Evolutionary conservation across 768 basidiomycete genomes (phyloP).

Genomic region (Amanita subjunquillea): DNA sequence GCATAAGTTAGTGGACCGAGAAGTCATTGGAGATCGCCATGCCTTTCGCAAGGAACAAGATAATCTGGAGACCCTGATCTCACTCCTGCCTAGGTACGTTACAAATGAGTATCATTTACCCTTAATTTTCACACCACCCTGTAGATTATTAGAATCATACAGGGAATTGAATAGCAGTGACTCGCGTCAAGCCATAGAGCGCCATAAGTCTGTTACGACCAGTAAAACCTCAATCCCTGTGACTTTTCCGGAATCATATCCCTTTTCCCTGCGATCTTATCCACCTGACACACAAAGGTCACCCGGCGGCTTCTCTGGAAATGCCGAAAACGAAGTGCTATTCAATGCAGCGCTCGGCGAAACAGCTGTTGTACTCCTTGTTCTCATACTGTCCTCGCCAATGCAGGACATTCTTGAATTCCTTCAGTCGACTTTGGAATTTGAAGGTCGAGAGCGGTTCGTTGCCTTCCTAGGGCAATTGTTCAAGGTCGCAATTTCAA

Average conservation of each 20-base stretch:
- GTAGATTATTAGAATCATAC: conserved; percentile 80
- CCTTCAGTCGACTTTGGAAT: conserved; percentile 71
- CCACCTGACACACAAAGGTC: conserved; percentile 42
- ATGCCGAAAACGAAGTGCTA: conserved; percentile 31
- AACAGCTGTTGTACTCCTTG: conserved; percentile 74
- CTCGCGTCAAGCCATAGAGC: conserved; percentile 62
- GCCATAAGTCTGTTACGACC: conserved; percentile 48
- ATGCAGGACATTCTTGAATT: conserved; percentile 68
- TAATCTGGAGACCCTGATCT: conserved; percentile 79
- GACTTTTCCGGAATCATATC: conserved; percentile 90
- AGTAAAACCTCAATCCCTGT: conserved; percentile 53
- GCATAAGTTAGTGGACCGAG: conserved; percentile 62
- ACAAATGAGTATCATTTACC: not conserved
- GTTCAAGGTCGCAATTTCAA: conserved; percentile 73
- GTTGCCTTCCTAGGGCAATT: conserved; percentile 60
- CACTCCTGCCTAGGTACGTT: conserved; percentile 73
- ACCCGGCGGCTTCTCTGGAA: conserved; percentile 19
- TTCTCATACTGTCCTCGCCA: conserved; percentile 72
- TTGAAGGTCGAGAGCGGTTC: conserved; percentile 82
- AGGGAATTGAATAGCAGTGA: conserved; percentile 66
- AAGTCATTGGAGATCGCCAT: conserved; percentile 47
- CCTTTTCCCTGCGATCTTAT: conserved; percentile 71
- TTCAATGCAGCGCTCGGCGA: conserved; percentile 81
- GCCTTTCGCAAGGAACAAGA: conserved; percentile 76
- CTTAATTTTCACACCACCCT: not conserved